phyloP scores from a whole-genome alignment of 2,329 filamentous ascomycete genomes.

The Claviceps pusilla region DNA sequence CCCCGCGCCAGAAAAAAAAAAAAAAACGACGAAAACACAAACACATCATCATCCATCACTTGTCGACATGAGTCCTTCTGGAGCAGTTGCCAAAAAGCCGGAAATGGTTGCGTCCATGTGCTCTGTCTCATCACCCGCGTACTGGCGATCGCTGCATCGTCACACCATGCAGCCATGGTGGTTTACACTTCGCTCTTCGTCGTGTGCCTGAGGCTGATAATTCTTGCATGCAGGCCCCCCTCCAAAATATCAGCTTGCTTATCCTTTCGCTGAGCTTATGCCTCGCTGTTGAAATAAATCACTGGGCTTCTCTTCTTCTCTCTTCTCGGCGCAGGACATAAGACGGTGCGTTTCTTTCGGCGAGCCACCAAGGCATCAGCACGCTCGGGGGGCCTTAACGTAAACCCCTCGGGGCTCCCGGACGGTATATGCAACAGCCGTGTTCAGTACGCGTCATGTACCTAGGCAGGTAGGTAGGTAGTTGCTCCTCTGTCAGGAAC shows the following conservation, averaged over 20 bases:
- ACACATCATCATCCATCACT: not conserved
- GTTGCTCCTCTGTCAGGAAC: not conserved
- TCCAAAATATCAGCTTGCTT: not conserved
- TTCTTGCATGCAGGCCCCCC: not conserved
- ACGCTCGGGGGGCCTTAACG: not conserved
- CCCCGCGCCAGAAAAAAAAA: not conserved
- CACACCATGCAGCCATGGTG: not conserved
- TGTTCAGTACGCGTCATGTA: not conserved
- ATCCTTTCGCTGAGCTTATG: not conserved
- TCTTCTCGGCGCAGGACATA: not conserved
- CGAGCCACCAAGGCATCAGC: not conserved
- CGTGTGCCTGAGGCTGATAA: not conserved
- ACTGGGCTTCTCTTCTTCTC: not conserved
- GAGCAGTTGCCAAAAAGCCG: not conserved
- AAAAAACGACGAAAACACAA: not conserved
- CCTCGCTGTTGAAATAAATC: not conserved
- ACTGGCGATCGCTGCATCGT: not conserved
- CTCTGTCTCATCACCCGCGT: not conserved
- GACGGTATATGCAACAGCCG: no score
- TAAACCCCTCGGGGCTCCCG: no score
- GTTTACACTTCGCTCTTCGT: not conserved
- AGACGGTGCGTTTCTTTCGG: not conserved
- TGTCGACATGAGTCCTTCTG: not conserved
- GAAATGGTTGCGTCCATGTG: not conserved
- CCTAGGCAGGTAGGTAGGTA: not conserved